Evolutionary conservation across 176 grass and related monocot species (phyloP).

Genomic region (Hsuehochloa calcarea): DNA sequence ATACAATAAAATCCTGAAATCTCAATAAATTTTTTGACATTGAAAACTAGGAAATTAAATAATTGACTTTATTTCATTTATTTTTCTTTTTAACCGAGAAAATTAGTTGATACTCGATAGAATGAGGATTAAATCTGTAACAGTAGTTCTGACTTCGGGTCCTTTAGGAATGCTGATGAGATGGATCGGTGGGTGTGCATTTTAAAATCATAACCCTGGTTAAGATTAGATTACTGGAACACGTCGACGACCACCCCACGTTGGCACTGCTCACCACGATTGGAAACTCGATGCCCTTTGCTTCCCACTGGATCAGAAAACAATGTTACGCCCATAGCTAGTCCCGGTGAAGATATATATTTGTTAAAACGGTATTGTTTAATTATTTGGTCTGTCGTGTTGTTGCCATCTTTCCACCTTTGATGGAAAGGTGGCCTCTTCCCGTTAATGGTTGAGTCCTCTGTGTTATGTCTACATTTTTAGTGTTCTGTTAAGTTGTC

Average conservation of each 20-base stretch:
- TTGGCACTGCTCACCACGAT: not conserved
- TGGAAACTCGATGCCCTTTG: constrained; percentile 26
- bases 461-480: not conserved
- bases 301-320: not conserved
- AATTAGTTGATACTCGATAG: not conserved
- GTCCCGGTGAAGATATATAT: not conserved
- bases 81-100: too few species aligned
- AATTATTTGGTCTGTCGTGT: not conserved
- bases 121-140: not conserved
- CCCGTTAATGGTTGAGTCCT: not conserved
- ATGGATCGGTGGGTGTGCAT: constrained; percentile 11
- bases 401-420: constrained; percentile 2
- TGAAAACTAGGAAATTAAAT: too few species aligned
- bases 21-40: too few species aligned
- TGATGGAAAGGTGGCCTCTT: not conserved
- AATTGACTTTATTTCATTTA: too few species aligned
- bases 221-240: not conserved
- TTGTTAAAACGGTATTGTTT: not conserved
- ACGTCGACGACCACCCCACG: not conserved
- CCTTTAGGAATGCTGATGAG: not conserved
- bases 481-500: not conserved
- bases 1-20: too few species aligned
- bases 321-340: not conserved
- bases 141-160: not conserved
- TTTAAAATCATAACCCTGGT: constrained; percentile 1